Evolutionary conservation across 805 yeast species (phyloP), one percentile per base, ranked within the genome.

Genomic region (Maudiozyma saulgeensis): DNA sequence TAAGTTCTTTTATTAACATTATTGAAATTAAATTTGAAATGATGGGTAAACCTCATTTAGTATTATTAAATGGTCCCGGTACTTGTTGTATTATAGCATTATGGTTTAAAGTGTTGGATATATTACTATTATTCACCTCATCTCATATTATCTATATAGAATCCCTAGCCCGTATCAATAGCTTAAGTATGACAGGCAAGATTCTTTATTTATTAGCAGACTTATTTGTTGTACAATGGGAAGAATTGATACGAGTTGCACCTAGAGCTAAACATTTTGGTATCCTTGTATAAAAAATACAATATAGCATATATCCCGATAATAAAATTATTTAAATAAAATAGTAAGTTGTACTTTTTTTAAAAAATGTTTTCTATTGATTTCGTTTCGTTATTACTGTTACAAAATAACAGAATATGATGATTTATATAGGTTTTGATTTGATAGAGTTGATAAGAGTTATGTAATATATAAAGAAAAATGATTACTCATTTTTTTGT

Each of bases 211-310:
- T 88, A 3, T 69, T 93, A 4, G 73, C 82, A 4, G 85, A 88
- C 62, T 71, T 90, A 21, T 85, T 93, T 52, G 60, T 93, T 1
- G 98, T 93, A 8, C 99, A 93, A 64, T 93, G 99, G 99, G 78
- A 78, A 26, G 71, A 73, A 26, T 69, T 93, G 49, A 72, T 59
- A 19, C 60, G 64, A 48, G n/a, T n/a, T 3, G 81, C 80, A 58
- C 71, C 72, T 18, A 66, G 87, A 49, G 78, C 87, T 1, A 95
- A 87, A 58, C 88, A 79, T 62, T 73, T 79, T 58, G 97, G 97
- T 0, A 75, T 88, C 8, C 69, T 91, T 44, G 88, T 87, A 0
- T 87, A 63, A 65, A 16, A 5, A 25, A 5, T 43, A 47, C 3
- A 34, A 11, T 34, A 34, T 6, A 35, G 4, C 38, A 28, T 28